Conservation (phyloP, 2,329 filamentous ascomycete genomes). For the Stagonosporopsis tanaceti region DNA sequence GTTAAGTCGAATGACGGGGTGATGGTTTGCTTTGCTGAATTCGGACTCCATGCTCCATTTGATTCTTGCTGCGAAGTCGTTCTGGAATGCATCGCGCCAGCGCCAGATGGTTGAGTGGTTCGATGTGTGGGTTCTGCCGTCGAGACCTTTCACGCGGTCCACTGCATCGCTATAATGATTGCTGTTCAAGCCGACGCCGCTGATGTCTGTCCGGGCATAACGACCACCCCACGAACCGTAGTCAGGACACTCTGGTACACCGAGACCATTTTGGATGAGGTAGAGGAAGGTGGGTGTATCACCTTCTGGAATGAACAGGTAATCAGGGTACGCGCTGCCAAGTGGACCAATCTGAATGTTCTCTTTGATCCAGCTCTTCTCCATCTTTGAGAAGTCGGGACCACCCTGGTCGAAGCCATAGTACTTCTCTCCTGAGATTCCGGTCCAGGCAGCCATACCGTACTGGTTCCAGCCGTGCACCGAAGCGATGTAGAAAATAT, state of each 20-base stretch:
- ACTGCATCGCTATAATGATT: conserved; percentile 51
- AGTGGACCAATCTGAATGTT: conserved; percentile 63
- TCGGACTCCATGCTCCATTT: conserved; percentile 56
- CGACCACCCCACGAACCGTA: conserved; percentile 62
- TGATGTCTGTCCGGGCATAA: conserved; percentile 49
- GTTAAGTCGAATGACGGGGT: conserved; percentile 58
- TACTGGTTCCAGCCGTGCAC: conserved; percentile 67
- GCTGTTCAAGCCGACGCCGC: conserved; percentile 44
- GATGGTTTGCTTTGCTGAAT: conserved; percentile 54
- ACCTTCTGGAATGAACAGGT: conserved; percentile 62
- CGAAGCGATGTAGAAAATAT: conserved; percentile 64
- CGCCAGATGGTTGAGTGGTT: conserved; percentile 63
- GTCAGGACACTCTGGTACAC: conserved; percentile 56
- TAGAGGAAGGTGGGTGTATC: conserved; percentile 62
- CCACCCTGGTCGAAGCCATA: conserved; percentile 59
- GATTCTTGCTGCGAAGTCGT: conserved; percentile 60
- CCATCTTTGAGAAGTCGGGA: conserved; percentile 58
- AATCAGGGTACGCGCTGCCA: conserved; percentile 53
- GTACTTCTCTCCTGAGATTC: conserved; percentile 61
- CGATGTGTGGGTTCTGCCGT: conserved; percentile 46
- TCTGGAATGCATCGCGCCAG: conserved; percentile 62
- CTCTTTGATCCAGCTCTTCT: conserved; percentile 60
- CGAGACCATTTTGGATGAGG: conserved; percentile 59
- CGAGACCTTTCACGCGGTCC: conserved; percentile 47
- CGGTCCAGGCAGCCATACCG: conserved; percentile 62